Base-by-base conservation (phyloP, 495 filamentous ascomycete species). In the Aspergillus kassunensis region DNA sequence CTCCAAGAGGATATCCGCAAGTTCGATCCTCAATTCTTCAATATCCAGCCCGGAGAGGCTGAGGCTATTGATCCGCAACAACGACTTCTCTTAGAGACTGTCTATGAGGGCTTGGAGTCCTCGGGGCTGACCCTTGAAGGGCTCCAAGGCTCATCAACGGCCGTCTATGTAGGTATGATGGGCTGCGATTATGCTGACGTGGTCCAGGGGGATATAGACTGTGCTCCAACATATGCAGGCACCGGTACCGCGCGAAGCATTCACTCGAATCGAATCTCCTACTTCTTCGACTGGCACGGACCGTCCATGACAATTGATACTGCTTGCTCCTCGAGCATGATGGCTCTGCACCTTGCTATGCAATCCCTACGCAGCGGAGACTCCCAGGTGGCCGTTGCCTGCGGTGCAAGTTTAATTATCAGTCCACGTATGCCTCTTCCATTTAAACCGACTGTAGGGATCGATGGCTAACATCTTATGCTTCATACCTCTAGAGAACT, bases 61-160 rank as follows among this genome's bases (percentile, higher is more conserved):
- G 55, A 56, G 10, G 43, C 59, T 7, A 68, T 75, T 16, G 72
- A 75, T 33, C 72, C 72, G 1, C 71, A 74, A 30, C 72, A 74
- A 24, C 67, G 70, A 9, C 58, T 81, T 12, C 65, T 80, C 6
- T 63, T 86, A 1, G 82, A 84, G 56, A 64, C 67, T 2, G 71
- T 75, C 8, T 85, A 81, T 29, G 80, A 84, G 53, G 73, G 71
- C 0, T 54, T 85, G 3, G 81, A 85, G 51, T 69, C 68, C 49
- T 77, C 63, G 1, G 74, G 72, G 18, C 43, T 69, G 3, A 37
- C 63, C 2, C 48, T 76, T 1, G 57, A 70, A 19, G 36, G 46
- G 0, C 45, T 80, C 7, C 49, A 69, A 1, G 77, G 76, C 15
- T 63, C 67, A 2, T 54, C 74, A 24, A 79, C 74, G 12, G 68